These are phyloP conservation scores for Penicillium steckii DNA, from an alignment of 495 filamentous ascomycete genomes.

Conservation along the genomic window DNA sequence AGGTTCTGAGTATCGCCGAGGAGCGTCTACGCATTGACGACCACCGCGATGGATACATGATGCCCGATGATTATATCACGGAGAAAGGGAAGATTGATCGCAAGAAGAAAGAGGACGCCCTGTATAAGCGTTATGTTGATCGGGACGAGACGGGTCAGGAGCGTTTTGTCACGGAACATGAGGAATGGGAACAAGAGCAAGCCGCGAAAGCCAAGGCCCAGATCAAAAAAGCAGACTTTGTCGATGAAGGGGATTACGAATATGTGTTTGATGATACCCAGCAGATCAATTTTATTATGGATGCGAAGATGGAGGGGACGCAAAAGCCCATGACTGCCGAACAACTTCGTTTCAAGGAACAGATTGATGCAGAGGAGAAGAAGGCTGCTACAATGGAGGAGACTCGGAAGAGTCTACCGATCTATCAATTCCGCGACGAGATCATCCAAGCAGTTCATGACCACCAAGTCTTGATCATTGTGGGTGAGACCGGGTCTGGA, in stretches of 20 bases:
- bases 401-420: conserved; percentile 84
- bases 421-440: conserved; percentile 77
- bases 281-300: conserved; percentile 83
- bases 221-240: conserved; percentile 68
- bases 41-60: conserved; percentile 86
- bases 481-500: conserved; percentile 85
- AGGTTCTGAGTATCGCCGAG: conserved; percentile 84
- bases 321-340: conserved; percentile 70
- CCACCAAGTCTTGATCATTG: conserved; percentile 80
- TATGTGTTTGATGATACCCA: conserved; percentile 90
- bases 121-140: conserved; percentile 90
- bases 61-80: conserved; percentile 93
- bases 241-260: conserved; percentile 88
- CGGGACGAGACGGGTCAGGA: conserved; percentile 85
- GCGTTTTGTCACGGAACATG: conserved; percentile 87
- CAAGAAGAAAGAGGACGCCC: conserved; percentile 85
- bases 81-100: conserved; percentile 89
- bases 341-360: conserved; percentile 71
- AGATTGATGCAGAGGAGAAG: conserved; percentile 83
- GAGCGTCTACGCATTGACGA: conserved; percentile 88
- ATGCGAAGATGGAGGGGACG: conserved; percentile 66
- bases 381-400: conserved; percentile 85
- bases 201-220: conserved; percentile 86
- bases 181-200: conserved; percentile 95
- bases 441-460: conserved; percentile 76